These are phyloP conservation scores for Dioszegia hungarica DNA, from an alignment of 768 basidiomycete genomes.

Conservation along the genomic window DNA sequence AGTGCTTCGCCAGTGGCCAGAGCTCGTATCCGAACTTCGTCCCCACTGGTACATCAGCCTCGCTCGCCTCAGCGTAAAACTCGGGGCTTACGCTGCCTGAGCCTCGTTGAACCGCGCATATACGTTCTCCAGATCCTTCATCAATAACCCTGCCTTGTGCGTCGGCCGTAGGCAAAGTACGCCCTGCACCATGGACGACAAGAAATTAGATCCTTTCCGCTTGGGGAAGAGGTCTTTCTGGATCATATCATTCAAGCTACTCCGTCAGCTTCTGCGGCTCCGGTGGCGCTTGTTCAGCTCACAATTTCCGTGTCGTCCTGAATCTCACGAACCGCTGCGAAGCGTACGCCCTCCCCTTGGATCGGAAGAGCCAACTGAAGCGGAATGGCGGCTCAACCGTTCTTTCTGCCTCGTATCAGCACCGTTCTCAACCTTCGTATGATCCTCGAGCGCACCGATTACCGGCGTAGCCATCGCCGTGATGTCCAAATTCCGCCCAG, in stretches of 20 bases:
- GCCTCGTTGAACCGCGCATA: constrained; percentile 10
- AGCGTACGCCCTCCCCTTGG: constrained; percentile 1
- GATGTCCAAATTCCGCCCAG: not conserved
- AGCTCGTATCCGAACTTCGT: not conserved
- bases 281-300: not conserved
- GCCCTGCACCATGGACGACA: not conserved
- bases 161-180: constrained; percentile 2
- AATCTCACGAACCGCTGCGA: not conserved
- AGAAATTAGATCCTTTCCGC: not conserved
- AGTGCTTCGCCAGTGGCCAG: constrained; percentile 7
- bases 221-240: not conserved
- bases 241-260: constrained; percentile 10
- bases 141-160: not conserved
- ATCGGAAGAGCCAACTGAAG: constrained; percentile 7
- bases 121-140: constrained; percentile 1
- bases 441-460: not conserved
- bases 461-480: constrained; percentile 7
- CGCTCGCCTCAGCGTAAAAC: no score
- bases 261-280: not conserved
- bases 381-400: constrained; percentile 5
- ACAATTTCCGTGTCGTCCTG: constrained; percentile 4
- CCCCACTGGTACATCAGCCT: not conserved
- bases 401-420: constrained; percentile 1
- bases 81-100: constrained; percentile 13
- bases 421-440: not conserved